Base-by-base conservation (phyloP, 169 alveolate species). In the Theileria luwenshuni region DNA sequence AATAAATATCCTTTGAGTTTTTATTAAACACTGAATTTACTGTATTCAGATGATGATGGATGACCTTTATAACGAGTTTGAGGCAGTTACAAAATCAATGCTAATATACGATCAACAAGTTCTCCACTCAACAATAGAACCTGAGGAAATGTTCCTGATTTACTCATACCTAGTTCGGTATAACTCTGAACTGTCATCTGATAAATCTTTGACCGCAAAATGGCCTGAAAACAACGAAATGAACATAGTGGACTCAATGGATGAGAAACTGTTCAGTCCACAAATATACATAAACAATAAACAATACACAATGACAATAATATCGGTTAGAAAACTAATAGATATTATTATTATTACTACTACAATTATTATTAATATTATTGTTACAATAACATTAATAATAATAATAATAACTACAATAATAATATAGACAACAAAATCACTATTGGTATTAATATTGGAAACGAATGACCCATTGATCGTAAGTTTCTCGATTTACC, bases 211-310 rank as follows among this genome's bases (percentile, higher is more conserved):
- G 32, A 19, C 73, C 17, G 68, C 21, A 21, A 25, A n/a, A 7
- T 59, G 64, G 75, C 56, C 54, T 17, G 49, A 19, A 47, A 23
- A 28, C 63, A 51, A 68, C 5, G 86, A 77, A 25, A 33, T 72
- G 23, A 48, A 48, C 6, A 56, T 79, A 2, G 19, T 79, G 35
- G 83, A 79, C 33, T 70, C 87, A 15, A 65, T 52, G 27, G 71
- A 67, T 3, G 87, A 70, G 10, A 19, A 33, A 10, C 58, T 75
- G 41, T 79, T 70, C 59, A 68, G 83, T n/a, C 87, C 87, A 15
- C 52, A 47, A 30, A 45, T 79, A 21, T 67, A 62, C 63, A 19
- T 79, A 10, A 68, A 79, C 19, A 76, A 76, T 28, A 49, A 25
- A 0, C 42, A 35, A 32, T 79, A 79, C 73, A 41, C 63, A 12